Conservation (phyloP, 768 basidiomycete genomes). For the Rhodotorula paludigena region DNA sequence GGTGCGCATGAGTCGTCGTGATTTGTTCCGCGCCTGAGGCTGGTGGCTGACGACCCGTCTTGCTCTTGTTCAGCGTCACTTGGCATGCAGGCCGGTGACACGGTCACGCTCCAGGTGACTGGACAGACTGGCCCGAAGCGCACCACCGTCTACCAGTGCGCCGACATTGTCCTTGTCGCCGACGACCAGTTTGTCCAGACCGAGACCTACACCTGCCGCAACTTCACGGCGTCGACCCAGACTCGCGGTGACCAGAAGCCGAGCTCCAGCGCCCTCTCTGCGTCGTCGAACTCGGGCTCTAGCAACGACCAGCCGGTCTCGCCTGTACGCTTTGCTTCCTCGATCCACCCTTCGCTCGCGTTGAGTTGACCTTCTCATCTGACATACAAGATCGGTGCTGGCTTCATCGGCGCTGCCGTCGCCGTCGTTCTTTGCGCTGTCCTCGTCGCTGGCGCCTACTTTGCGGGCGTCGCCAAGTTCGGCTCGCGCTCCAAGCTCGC, state of each 20-base stretch:
- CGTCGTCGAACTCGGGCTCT: neutral
- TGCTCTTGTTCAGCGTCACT: neutral
- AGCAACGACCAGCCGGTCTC: neutral
- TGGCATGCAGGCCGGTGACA: slow-evolving; percentile 37
- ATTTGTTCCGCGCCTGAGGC: slow-evolving; percentile 13
- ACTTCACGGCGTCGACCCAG: slow-evolving; percentile 37
- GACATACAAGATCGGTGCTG: neutral
- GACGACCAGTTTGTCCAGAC: slow-evolving; percentile 22
- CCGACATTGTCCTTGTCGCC: slow-evolving; percentile 40
- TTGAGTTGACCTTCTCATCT: neutral
- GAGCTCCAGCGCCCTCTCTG: neutral
- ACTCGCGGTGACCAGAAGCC: neutral
- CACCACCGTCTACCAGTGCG: slow-evolving; percentile 39
- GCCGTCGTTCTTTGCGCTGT: slow-evolving; percentile 6
- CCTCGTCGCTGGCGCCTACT: neutral
- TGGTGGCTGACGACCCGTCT: no score
- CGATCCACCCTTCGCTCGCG: neutral
- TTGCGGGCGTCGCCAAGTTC: slow-evolving; percentile 13
- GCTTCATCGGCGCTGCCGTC: slow-evolving; percentile 12
- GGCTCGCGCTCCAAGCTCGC: slow-evolving; percentile 4
- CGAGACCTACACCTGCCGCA: slow-evolving; percentile 37
- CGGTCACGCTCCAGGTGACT: slow-evolving; percentile 36
- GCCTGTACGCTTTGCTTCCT: neutral
- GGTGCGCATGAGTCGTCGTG: slow-evolving; percentile 12
- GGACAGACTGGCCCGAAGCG: slow-evolving; percentile 28